Evolutionary conservation across 208 protist genomes (phyloP).

Genomic region (Crithidia expoeki): DNA sequence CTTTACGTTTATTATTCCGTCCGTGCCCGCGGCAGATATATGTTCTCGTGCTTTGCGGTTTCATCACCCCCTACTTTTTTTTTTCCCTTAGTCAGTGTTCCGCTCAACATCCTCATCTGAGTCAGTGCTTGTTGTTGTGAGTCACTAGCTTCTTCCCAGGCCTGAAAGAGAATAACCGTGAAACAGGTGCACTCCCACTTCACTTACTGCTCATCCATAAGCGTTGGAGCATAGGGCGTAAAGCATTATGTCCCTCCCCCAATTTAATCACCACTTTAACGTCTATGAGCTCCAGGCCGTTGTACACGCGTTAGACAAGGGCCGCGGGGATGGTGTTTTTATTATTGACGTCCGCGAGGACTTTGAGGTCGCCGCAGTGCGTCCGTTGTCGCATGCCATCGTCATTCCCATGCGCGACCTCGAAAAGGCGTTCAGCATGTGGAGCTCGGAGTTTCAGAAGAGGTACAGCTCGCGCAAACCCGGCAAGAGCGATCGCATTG

Average conservation of each 20-base stretch:
- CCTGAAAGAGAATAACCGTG: too few relatives aligned
- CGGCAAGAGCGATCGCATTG: conserved; percentile 48
- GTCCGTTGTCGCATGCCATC: conserved; percentile 51
- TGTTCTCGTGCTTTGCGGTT: too few relatives aligned
- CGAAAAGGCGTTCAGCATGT: conserved; percentile 50
- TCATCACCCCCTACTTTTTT: too few relatives aligned
- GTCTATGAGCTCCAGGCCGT: conserved; percentile 62
- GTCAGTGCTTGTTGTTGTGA: too few relatives aligned
- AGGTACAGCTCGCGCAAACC: conserved; percentile 68
- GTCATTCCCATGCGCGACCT: conserved; percentile 63
- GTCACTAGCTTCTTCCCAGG: too few relatives aligned
- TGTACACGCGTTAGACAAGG: conserved; percentile 50
- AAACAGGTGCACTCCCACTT: too few relatives aligned
- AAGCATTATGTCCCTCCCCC: conserved; percentile 30
- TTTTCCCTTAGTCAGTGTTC: too few relatives aligned
- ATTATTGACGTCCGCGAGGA: conserved; percentile 69
- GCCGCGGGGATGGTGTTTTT: conserved; percentile 38
- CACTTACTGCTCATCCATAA: too few relatives aligned
- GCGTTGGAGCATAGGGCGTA: too few relatives aligned
- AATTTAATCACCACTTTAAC: conserved; percentile 42
- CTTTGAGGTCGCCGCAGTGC: conserved; percentile 52
- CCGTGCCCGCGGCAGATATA: too few relatives aligned
- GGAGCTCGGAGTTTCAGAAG: conserved; percentile 39
- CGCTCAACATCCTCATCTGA: too few relatives aligned
- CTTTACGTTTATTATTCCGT: too few relatives aligned